Evolutionary conservation across 2,329 filamentous ascomycete genomes (phyloP), one percentile per base, ranked within the genome.

Genomic region (Colletotrichum kahawae): DNA sequence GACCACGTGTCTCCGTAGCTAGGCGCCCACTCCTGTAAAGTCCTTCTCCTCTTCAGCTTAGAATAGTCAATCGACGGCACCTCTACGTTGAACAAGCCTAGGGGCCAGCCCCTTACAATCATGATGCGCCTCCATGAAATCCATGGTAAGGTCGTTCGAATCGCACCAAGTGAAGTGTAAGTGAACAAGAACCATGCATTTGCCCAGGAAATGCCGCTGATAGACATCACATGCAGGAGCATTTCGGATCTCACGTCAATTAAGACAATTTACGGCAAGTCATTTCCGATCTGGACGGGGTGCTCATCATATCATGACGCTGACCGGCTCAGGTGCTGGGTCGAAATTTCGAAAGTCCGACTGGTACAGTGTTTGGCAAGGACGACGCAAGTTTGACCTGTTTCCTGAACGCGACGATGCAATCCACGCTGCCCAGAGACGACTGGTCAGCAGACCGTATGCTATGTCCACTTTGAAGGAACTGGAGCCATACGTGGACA

Each of bases 341-440:
- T 72, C 70, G 7, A 72, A 54, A n/a, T 72, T 68, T n/a, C 63
- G 70, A 29, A 67, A 67, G n/a, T 72, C 70, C 4, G 36, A 62
- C 56, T 67, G 63, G 36, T 67, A 72, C 21, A 63, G 70, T 24
- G 70, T 72, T 4, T 72, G 70, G 70, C 63, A 72, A 16, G 70
- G 63, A 14, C n/a, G 63, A 34, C 63, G 70, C 6, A 72, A 67
- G 9, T 72, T 67, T 27, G 70, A 72, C 31, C 34, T 72, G 7
- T 72, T 72, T 7, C 18, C 70, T 8, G 70, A 72, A 59, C 51
- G 70, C 14, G 54, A 72, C n/a, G 54, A 72, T 5, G 29, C 34
- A 5, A 9, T 72, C 34, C 70, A 72, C 13, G 24, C 54, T 14
- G 70, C 70, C 4, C 70, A 72, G 21, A 54, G 63, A 5, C 70